Conservation (phyloP, 192 early-diverging fungal genomes). For the Mortierella antarctica region DNA sequence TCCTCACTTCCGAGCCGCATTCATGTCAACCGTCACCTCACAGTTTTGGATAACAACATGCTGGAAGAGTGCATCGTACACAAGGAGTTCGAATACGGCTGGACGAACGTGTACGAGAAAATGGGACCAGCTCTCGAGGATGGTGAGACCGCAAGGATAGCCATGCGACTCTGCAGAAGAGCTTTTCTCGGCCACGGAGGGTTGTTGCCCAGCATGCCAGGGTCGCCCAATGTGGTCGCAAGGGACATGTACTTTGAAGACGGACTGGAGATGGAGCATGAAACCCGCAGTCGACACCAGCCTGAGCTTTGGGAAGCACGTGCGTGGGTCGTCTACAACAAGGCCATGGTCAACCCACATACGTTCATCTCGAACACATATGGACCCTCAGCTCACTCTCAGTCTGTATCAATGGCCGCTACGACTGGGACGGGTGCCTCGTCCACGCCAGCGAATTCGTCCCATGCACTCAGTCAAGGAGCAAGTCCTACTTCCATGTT, state of each 20-base stretch:
- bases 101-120: slow-evolving; percentile 41
- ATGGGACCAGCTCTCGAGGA: slow-evolving; percentile 45
- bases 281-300: not conserved
- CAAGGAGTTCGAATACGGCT: slow-evolving; percentile 46
- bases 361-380: slow-evolving; percentile 8
- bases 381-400: not conserved
- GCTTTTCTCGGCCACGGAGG: slow-evolving; percentile 36
- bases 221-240: slow-evolving; percentile 9
- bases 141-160: slow-evolving; percentile 35
- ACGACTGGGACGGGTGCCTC: not conserved
- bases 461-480: not conserved
- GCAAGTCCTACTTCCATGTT: slow-evolving; percentile 16
- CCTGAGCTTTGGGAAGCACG: slow-evolving; percentile 45
- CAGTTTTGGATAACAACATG: slow-evolving; percentile 44
- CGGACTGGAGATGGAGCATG: not conserved
- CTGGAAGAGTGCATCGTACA: slow-evolving; percentile 42
- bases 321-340: slow-evolving; percentile 50
- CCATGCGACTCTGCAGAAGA: slow-evolving; percentile 41
- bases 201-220: slow-evolving; percentile 6
- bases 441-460: not conserved
- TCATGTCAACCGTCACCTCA: slow-evolving; percentile 33
- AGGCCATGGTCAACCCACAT: slow-evolving; percentile 30
- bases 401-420: not conserved
- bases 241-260: slow-evolving; percentile 20
- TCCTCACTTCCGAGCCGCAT: slow-evolving; percentile 34